phyloP scores from a whole-genome alignment of 2,329 filamentous ascomycete genomes.

The Botrytis deweyae region DNA sequence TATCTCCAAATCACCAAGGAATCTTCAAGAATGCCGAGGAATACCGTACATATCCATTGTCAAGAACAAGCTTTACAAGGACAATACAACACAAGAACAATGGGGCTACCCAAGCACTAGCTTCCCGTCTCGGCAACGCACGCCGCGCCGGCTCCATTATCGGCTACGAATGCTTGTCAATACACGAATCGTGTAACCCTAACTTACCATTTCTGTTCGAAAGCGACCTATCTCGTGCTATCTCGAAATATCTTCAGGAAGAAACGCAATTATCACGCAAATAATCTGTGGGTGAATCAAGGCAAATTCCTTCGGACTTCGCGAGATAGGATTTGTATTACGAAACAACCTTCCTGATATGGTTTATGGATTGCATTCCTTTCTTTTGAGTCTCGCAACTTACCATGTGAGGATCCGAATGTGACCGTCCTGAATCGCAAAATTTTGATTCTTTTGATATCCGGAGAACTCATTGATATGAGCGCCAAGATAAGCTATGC shows the following conservation, averaged over 20 bases:
- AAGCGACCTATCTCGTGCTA: conserved; percentile 2
- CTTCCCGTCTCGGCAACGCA: conserved; percentile 20
- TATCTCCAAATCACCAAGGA: background rate
- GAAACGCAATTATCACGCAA: background rate
- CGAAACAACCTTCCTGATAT: conserved; percentile 19
- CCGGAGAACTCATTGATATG: background rate
- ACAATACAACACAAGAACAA: background rate
- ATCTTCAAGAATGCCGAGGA: background rate
- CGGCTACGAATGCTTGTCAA: conserved; percentile 2
- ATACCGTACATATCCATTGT: background rate
- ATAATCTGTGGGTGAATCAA: background rate
- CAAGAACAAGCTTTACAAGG: background rate
- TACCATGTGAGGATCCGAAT: conserved; percentile 2
- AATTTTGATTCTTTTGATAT: background rate
- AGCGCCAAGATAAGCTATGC: background rate
- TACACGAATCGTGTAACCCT: background rate
- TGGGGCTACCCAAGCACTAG: background rate
- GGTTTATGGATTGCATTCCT: background rate
- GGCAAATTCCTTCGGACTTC: background rate
- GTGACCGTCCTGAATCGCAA: background rate
- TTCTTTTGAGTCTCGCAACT: background rate
- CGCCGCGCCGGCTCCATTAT: conserved; percentile 15
- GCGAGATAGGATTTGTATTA: background rate
- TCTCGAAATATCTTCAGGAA: conserved; percentile 8
- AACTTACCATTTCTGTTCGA: background rate